These are phyloP conservation scores for Tricholoma bakamatsutake DNA, from an alignment of 768 basidiomycete species.

Conservation along the genomic window DNA sequence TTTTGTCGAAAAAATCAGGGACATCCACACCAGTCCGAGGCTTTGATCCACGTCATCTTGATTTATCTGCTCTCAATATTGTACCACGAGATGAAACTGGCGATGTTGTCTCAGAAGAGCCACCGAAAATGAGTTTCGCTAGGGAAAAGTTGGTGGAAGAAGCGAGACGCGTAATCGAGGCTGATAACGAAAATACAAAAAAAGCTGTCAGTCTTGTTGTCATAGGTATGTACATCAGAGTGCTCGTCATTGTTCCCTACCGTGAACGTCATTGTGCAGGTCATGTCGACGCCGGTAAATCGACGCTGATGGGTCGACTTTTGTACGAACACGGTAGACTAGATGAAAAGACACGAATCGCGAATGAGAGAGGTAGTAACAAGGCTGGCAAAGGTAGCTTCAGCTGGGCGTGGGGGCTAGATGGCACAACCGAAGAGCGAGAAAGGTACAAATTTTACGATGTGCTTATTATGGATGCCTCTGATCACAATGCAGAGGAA, in stretches of 20 bases:
- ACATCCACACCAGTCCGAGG: constrained; percentile 37
- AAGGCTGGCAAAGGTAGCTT: constrained; percentile 94
- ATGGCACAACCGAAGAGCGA: constrained; percentile 88
- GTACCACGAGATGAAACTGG: constrained; percentile 36
- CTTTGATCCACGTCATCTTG: constrained; percentile 56
- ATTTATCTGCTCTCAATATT: constrained; percentile 72
- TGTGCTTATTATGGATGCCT: neutral
- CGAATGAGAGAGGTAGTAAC: constrained; percentile 85
- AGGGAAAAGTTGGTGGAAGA: constrained; percentile 83
- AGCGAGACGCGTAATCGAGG: constrained; percentile 49
- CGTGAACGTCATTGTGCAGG: constrained; percentile 40
- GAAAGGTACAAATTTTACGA: constrained; percentile 55
- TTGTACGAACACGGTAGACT: constrained; percentile 88
- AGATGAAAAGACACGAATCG: constrained; percentile 76
- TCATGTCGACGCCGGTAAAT: constrained; percentile 98
- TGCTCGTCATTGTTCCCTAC: neutral
- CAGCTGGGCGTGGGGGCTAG: constrained; percentile 97
- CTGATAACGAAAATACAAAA: constrained; percentile 45
- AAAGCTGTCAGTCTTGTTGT: constrained; percentile 84
- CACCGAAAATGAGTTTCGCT: constrained; percentile 62
- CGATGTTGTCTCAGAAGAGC: constrained; percentile 38
- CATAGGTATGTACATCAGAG: constrained; percentile 54
- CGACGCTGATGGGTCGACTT: constrained; percentile 92
- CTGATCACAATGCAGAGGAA: constrained; percentile 54
- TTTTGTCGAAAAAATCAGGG: constrained; percentile 30